Base-by-base conservation (phyloP, 1,284 basidiomycete species). In the Heterobasidion occidentale region DNA sequence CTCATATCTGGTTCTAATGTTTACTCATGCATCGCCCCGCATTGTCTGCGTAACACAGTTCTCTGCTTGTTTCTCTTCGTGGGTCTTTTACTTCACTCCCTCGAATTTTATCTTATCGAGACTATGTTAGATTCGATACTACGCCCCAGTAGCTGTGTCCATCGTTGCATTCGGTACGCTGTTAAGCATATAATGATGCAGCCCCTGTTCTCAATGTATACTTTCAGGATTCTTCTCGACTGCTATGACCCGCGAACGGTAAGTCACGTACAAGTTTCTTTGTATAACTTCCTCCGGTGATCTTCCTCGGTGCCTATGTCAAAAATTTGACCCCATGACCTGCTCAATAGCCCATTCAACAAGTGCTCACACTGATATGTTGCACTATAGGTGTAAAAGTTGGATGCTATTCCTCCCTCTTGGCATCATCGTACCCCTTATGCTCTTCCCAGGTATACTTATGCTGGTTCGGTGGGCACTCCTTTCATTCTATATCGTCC, bases 321-420 rank as follows among this genome's bases (percentile, higher is more conserved):
- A 27, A 27, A 27, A 5, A 5, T 27, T 27, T 27, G 27, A 27
- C 27, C 27, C 27, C 27, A 27, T 27, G 27, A 27, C 27, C 27
- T 27, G 27, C 27, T 27, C 27, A 1, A 27, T 6, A 27, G 6
- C 27, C 27, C 27, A 5, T 5, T 27, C 5, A 9, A 14, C 5
- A 45, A 17, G 17, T 14, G 1, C 5, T 45, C 14, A 45, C 7
- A 45, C 14, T 17, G 42, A 45, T 27, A 27, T 4, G 5, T 27
- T 27, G 27, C 4, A 27, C 27, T 27, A 1, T 45, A 61, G 60
- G n/a, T 61, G 60, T 51, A 47, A 27, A 9, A 53, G 55, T 36
- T 61, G 60, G 60, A 61, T 61, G 46, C 36, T 36, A 34, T 61
- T 61, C 52, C 59, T 61, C 15, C 60, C 60, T 33, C 53, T 62